Conservation (phyloP, 2,329 filamentous ascomycete genomes). For the Fusarium sublunatum region DNA sequence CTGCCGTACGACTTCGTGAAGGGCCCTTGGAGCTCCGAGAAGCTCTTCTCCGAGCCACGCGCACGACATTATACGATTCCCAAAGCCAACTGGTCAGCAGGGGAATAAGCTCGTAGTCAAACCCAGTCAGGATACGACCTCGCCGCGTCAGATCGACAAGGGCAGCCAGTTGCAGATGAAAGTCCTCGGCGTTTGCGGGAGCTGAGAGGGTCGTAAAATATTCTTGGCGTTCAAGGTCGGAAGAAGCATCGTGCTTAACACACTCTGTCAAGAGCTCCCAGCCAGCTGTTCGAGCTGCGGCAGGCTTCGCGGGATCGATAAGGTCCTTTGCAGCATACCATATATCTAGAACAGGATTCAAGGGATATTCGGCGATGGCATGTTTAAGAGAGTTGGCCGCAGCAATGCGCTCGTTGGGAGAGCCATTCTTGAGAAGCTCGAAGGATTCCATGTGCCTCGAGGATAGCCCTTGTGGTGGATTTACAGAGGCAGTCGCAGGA, state of each 20-base stretch:
- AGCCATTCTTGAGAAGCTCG: constrained; percentile 64
- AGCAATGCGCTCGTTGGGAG: constrained; percentile 63
- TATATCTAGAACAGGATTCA: constrained; percentile 69
- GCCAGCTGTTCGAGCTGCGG: constrained; percentile 66
- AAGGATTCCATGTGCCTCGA: constrained; percentile 65
- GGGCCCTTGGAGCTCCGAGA: constrained; percentile 52
- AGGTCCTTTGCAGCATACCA: constrained; percentile 75
- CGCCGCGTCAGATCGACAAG: constrained; percentile 70
- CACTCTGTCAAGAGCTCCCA: constrained; percentile 75
- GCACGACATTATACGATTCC: constrained; percentile 65
- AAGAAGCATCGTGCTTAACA: constrained; percentile 70
- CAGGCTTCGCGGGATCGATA: constrained; percentile 67
- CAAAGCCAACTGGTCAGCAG: constrained; percentile 71
- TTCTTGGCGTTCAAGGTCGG: constrained; percentile 73
- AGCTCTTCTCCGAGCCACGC: constrained; percentile 61
- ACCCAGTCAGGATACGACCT: constrained; percentile 72
- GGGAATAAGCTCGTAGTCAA: constrained; percentile 74
- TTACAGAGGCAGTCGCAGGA: constrained; percentile 52
- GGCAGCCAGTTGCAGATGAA: constrained; percentile 72
- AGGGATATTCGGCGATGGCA: constrained; percentile 68
- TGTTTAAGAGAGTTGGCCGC: constrained; percentile 68
- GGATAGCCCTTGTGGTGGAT: constrained; percentile 57
- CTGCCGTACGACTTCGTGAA: constrained; percentile 52
- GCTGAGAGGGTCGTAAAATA: constrained; percentile 72
- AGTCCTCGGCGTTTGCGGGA: constrained; percentile 69